phyloP scores from a whole-genome alignment of 805 yeast species.

The Saccharomycopsis guyanensis region DNA sequence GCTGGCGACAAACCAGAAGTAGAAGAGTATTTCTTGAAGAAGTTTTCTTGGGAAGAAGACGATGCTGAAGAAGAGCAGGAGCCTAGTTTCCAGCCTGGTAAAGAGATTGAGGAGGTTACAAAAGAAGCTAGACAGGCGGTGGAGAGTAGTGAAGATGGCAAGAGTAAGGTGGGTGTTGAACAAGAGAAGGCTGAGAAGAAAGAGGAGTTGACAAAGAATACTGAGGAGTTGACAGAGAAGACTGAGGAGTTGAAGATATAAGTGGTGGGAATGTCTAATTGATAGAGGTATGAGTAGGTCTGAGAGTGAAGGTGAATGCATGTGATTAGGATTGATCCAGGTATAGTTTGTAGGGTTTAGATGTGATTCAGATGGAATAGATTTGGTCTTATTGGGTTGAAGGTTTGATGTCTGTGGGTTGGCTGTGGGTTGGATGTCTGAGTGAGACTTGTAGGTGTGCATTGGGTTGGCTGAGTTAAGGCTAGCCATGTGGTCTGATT shows the following conservation, averaged over 20 bases:
- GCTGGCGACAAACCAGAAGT: conserved; percentile 75
- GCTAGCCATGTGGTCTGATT: no score
- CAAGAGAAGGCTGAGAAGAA: not conserved
- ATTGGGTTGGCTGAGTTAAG: no score
- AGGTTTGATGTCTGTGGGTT: no score
- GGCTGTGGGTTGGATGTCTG: no score
- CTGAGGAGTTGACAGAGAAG: conserved; percentile 21
- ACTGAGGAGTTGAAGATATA: conserved; percentile 28
- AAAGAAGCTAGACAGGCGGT: conserved; percentile 36
- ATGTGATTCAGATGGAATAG: no score
- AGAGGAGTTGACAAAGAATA: conserved; percentile 1
- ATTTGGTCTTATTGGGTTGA: no score
- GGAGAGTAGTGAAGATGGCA: not conserved
- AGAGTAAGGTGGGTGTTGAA: not conserved
- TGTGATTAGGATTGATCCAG: no score
- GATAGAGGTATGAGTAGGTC: no score
- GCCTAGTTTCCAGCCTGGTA: conserved; percentile 35
- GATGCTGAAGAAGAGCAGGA: conserved; percentile 35
- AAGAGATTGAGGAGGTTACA: conserved; percentile 42
- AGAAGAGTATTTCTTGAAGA: conserved; percentile 67
- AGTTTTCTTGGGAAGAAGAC: conserved; percentile 52
- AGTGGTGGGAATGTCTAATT: no score
- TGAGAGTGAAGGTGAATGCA: no score
- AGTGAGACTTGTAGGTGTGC: no score
- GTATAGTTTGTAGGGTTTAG: no score